Conservation (phyloP, 2,329 filamentous ascomycete genomes). For the Aureobasidium melanogenum region DNA sequence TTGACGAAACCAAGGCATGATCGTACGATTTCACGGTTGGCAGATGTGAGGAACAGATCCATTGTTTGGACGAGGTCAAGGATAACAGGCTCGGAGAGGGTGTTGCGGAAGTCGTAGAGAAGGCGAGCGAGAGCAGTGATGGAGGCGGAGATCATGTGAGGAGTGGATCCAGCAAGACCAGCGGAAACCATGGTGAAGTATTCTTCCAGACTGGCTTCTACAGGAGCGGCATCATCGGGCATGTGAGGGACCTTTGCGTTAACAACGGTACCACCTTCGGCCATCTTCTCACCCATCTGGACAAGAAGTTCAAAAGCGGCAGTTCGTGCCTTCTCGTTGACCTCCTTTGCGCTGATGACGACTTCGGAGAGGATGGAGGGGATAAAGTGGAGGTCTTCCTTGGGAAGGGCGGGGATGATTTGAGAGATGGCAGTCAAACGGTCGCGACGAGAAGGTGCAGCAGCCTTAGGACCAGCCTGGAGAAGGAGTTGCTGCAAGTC, state of each 20-base stretch:
- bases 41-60: conserved; percentile 90
- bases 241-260: conserved; percentile 84
- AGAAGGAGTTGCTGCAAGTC: conserved; percentile 81
- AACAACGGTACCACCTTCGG: conserved; percentile 64
- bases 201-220: conserved; percentile 77
- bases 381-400: conserved; percentile 80
- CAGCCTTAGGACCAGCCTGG: conserved; percentile 71
- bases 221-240: conserved; percentile 65
- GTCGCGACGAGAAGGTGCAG: conserved; percentile 77
- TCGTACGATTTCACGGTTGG: conserved; percentile 93
- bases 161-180: conserved; percentile 81
- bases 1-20: conserved; percentile 95
- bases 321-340: conserved; percentile 87
- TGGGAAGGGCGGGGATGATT: conserved; percentile 69
- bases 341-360: conserved; percentile 93
- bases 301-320: conserved; percentile 86
- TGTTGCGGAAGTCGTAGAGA: conserved; percentile 77
- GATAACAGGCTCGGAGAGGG: conserved; percentile 60
- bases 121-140: conserved; percentile 91
- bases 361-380: conserved; percentile 86
- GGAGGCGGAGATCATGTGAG: conserved; percentile 96
- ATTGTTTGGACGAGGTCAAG: conserved; percentile 86
- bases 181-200: conserved; percentile 98
- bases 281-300: conserved; percentile 76
- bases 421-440: conserved; percentile 74